Conservation (phyloP, 352 stramenopile species). For the Globisporangium uncinulatum region DNA sequence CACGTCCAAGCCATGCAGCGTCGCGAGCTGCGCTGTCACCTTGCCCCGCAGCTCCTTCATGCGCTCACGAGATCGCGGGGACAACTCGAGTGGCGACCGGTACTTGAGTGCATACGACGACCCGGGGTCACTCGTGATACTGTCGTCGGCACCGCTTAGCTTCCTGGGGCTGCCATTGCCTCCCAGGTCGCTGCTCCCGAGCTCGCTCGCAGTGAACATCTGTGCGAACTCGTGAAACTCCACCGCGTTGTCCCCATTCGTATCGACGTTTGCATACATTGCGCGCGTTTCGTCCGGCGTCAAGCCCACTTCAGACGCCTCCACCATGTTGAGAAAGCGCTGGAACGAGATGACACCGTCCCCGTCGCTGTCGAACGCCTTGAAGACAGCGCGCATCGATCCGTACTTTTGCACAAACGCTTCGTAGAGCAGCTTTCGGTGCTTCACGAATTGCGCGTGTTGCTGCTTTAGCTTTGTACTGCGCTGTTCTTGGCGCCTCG, state of each 20-base stretch:
- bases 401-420: slow-evolving; percentile 72
- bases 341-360: slow-evolving; percentile 71
- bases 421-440: slow-evolving; percentile 48
- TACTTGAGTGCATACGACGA: slow-evolving; percentile 64
- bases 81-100: slow-evolving; percentile 53
- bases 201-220: slow-evolving; percentile 48
- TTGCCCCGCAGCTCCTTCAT: slow-evolving; percentile 64
- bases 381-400: slow-evolving; percentile 72
- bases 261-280: slow-evolving; percentile 55
- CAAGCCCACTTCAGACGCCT: slow-evolving; percentile 56
- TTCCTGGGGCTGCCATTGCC: neutral
- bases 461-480: slow-evolving; percentile 10
- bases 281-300: slow-evolving; percentile 27
- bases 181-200: neutral
- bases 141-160: neutral
- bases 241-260: slow-evolving; percentile 69
- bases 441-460: slow-evolving; percentile 23
- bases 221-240: slow-evolving; percentile 67
- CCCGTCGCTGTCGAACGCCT: slow-evolving; percentile 58
- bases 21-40: slow-evolving; percentile 49
- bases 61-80: slow-evolving; percentile 43
- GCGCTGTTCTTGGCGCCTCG: neutral
- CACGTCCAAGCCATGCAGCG: slow-evolving; percentile 47
- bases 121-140: slow-evolving; percentile 32
- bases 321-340: slow-evolving; percentile 68